These are phyloP conservation scores for Anacardium occidentale DNA, from an alignment of 345 rosid species.

Conservation along the genomic window DNA sequence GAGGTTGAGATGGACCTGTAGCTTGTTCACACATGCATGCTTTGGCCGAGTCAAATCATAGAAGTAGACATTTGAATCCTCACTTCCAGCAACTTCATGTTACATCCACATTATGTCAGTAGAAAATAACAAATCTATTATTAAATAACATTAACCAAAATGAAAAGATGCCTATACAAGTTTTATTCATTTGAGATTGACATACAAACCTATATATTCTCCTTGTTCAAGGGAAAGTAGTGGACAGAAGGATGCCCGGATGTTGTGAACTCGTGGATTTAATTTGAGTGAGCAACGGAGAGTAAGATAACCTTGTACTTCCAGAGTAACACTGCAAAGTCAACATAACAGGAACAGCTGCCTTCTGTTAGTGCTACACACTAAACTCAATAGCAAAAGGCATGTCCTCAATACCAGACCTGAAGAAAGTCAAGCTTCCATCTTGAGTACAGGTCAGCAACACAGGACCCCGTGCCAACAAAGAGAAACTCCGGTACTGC, in stretches of 20 bases:
- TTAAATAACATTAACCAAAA: neutral
- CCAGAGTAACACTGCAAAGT: conserved; percentile 71
- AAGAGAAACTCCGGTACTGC: conserved; percentile 90
- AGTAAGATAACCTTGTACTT: conserved; percentile 80
- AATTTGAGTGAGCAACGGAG: conserved; percentile 83
- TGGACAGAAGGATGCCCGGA: conserved; percentile 88
- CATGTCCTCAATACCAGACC: conserved; percentile 40
- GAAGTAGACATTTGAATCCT: conserved; percentile 91
- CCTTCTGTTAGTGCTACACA: conserved; percentile 11
- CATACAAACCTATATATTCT: conserved; percentile 73
- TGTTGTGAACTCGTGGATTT: conserved; percentile 62
- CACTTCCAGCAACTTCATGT: conserved; percentile 79
- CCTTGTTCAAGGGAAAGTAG: conserved; percentile 88
- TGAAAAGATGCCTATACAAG: neutral
- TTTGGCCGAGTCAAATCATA: conserved; percentile 85
- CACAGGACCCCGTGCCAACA: conserved; percentile 86
- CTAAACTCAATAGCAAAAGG: conserved; percentile 1
- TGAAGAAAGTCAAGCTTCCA: conserved; percentile 85
- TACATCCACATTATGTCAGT: conserved; percentile 18
- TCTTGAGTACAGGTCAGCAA: conserved; percentile 86
- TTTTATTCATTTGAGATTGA: neutral
- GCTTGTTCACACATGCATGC: conserved; percentile 90
- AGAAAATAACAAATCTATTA: neutral
- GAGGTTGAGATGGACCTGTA: conserved; percentile 57
- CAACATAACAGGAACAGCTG: conserved; percentile 22